phyloP scores from a whole-genome alignment of 2,329 filamentous ascomycete species.

The Myriosclerotinia curreyana region DNA sequence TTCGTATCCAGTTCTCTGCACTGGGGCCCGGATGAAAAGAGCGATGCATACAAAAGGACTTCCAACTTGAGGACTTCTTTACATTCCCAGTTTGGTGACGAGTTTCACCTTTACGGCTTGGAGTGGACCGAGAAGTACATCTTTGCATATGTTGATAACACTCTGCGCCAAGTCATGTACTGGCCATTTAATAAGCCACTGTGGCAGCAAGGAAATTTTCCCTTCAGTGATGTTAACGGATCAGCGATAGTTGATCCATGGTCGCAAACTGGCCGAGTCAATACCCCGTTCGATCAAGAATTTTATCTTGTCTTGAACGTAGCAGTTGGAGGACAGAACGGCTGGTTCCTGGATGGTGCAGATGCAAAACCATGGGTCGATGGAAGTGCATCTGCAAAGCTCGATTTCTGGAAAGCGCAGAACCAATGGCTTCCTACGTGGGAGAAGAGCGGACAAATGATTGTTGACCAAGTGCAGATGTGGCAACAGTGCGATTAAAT shows the following conservation, averaged over 20 bases:
- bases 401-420: slow-evolving; percentile 72
- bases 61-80: slow-evolving; percentile 73
- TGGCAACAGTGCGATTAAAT: slow-evolving; percentile 64
- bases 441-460: slow-evolving; percentile 60
- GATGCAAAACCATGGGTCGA: slow-evolving; percentile 79
- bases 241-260: slow-evolving; percentile 63
- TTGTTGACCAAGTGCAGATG: slow-evolving; percentile 68
- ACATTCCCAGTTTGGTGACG: slow-evolving; percentile 68
- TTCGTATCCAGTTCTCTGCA: slow-evolving; percentile 76
- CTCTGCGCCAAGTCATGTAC: slow-evolving; percentile 77
- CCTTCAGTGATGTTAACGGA: slow-evolving; percentile 60
- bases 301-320: slow-evolving; percentile 77
- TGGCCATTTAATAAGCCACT: slow-evolving; percentile 67
- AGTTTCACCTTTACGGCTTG: slow-evolving; percentile 76
- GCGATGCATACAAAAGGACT: slow-evolving; percentile 80
- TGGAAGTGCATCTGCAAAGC: slow-evolving; percentile 59
- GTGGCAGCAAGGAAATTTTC: slow-evolving; percentile 68
- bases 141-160: slow-evolving; percentile 81
- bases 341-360: slow-evolving; percentile 75
- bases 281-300: slow-evolving; percentile 71
- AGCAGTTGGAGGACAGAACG: slow-evolving; percentile 73
- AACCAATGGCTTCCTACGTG: slow-evolving; percentile 69
- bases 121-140: slow-evolving; percentile 88
- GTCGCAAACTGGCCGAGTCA: slow-evolving; percentile 56
- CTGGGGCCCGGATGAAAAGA: slow-evolving; percentile 70